These are phyloP conservation scores for Saccharomycopsis hybrid DNA, from an alignment of 1,139 yeast genomes.

Conservation along the genomic window DNA sequence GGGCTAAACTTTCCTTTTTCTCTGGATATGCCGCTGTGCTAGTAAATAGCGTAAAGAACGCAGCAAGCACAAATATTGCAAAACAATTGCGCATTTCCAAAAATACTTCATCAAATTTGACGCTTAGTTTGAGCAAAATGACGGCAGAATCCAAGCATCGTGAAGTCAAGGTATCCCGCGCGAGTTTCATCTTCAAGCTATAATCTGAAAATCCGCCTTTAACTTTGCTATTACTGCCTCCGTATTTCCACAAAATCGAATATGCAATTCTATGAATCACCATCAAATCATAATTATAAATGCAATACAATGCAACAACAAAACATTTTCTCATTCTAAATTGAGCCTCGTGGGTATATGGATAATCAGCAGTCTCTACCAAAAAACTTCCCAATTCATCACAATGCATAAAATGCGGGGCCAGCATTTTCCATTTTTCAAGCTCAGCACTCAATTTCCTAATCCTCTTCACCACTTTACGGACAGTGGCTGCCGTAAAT, in stretches of 20 bases:
- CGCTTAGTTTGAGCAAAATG: conserved; percentile 2
- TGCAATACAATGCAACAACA: neutral
- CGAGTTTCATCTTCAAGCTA: neutral
- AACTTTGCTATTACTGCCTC: too few relatives aligned
- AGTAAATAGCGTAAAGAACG: conserved; percentile 7
- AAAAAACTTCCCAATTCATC: neutral
- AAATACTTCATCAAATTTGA: conserved; percentile 2
- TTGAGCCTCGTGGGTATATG: neutral
- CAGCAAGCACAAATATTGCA: neutral
- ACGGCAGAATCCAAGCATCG: conserved; percentile 1
- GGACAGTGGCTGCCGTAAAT: neutral
- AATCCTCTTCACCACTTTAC: too few relatives aligned
- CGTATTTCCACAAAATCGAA: too few relatives aligned
- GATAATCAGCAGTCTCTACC: neutral
- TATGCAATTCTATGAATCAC: conserved; percentile 4
- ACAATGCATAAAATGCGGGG: neutral
- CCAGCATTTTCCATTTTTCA: neutral
- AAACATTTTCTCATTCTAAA: neutral
- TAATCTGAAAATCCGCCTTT: too few relatives aligned
- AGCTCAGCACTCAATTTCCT: neutral
- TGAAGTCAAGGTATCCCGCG: neutral
- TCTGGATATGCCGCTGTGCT: neutral
- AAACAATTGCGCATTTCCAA: neutral
- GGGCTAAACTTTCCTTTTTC: too few relatives aligned
- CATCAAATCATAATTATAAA: conserved; percentile 5